Base-by-base conservation (phyloP, 2,329 filamentous ascomycete species). In the Corinectria fuckeliana region DNA sequence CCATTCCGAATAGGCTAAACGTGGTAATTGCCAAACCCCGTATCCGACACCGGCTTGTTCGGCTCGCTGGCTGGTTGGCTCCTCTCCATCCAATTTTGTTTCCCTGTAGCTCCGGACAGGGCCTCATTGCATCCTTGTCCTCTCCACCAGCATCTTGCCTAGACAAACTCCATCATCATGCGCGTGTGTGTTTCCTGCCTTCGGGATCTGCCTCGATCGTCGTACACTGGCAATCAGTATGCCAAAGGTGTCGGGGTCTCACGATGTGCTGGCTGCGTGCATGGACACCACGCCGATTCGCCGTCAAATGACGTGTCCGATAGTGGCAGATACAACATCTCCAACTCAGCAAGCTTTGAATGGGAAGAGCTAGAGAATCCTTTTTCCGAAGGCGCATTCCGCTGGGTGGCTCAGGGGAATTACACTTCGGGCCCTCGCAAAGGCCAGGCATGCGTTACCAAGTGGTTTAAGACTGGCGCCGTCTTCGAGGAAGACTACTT, bases 401-500 rank as follows among this genome's bases (percentile, higher is more conserved):
- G 61, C 10, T 64, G 36, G 51, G 63, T 66, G 1, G 65, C 56
- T 13, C 3, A 45, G 39, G 74, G 74, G 2, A 61, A 1, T 5
- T 78, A 79, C 57, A 69, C 20, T 2, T 30, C 14, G 3, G 76
- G 75, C 13, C 8, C 36, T 11, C 70, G 76, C 11, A 32, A 7
- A 0, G 76, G 73, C 30, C 67, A 78, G 56, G 39, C 60, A 11
- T 76, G 74, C 41, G 76, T 78, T 13, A 2, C 25, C 42, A 79
- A 78, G 56, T 76, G 75, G 72, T 79, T 78, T 69, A 79, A 78
- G 64, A 70, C 68, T 0, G 75, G 74, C 9, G 64, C 64, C 1
- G 73, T 74, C 48, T 77, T 74, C 50, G 69, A 71, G 32, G 50
- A 50, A 0, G 69, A 75, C 30, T 77, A 72, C 58, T 79, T 78